phyloP scores from a whole-genome alignment of 164 flowering plant genomes.

The Magnolia officinalis region DNA sequence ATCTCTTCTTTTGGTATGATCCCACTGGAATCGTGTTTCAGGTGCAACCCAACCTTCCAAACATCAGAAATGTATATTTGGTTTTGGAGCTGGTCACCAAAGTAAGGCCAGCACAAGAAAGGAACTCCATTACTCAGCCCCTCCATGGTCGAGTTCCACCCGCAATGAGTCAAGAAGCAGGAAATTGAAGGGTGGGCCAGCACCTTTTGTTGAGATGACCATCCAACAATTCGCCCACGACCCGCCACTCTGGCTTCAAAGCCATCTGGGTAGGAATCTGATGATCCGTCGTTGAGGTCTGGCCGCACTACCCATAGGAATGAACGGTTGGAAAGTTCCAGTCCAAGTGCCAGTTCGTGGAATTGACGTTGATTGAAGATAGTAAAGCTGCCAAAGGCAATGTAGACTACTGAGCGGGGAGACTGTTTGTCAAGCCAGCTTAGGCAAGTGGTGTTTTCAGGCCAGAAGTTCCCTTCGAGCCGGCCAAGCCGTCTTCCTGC shows the following conservation, averaged over 20 bases:
- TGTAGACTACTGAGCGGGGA: neutral
- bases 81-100: conserved; percentile 20
- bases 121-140: conserved; percentile 12
- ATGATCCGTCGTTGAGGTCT: neutral
- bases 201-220: conserved; percentile 23
- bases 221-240: conserved; percentile 7
- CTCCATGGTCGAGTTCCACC: conserved; percentile 23
- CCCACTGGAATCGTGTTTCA: conserved; percentile 15
- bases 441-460: conserved; percentile 6
- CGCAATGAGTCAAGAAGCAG: conserved; percentile 20
- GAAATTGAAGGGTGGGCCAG: conserved; percentile 24
- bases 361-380: neutral
- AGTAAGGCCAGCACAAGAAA: conserved; percentile 24
- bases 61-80: conserved; percentile 13
- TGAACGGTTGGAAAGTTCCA: neutral
- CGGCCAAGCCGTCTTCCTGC: neutral
- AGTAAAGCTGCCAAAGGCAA: neutral
- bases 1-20: conserved; percentile 18
- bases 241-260: conserved; percentile 5
- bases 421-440: neutral
- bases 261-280: conserved; percentile 2
- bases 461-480: neutral
- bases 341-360: neutral
- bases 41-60: conserved; percentile 22
- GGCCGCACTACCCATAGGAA: conserved; percentile 2